Evolutionary conservation across 2,329 filamentous ascomycete species (phyloP), one percentile per base, ranked within the genome.

Genomic region (Alternaria alternata): DNA sequence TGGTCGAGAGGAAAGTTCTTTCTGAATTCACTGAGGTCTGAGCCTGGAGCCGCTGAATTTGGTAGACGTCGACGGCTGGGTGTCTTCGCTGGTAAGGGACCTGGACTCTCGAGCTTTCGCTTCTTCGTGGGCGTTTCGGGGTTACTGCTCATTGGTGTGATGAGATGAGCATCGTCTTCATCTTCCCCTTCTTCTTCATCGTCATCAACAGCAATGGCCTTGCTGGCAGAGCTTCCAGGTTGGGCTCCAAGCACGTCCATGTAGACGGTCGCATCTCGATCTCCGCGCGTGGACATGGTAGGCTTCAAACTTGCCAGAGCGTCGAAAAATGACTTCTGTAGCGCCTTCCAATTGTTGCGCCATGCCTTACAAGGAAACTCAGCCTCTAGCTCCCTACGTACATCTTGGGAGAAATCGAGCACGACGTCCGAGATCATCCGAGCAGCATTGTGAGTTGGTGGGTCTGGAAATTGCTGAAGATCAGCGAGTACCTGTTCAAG

Each of bases 361-460:
- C 86, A 80, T 0, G 73, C 60, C n/a, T 80, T 80, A 4, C 72
- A 60, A 0, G 74, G 69, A 1, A 73, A 73, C 0, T 84, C 82
- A 7, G 87, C 83, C 20, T 84, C 81, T 6, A 91, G 78, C 1
- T 88, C 80, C 0, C 80, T 78, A 5, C 84, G 81, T 1, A 92
- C 81, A 0, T 81, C 72, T 0, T 81, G 78, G 0, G 86, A 84
- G 61, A 94, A 89, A 12, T 41, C 0, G 79, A 80, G 12, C 82
- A 94, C 74, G 11, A 87, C 86, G 2, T 84, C 84, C 20, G 84
- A 84, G 0, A 96, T 84, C 9, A 88, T 86, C 0, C 88, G 81
- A n/a, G 88, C 85, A 0, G 93, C 86, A 43, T 93, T 91, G 0
- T 81, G 78, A 0, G 78, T 78, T 0, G 90, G 89, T 0, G 91